These are phyloP conservation scores for Rhododendron griersonianum DNA, from an alignment of 148 eudicot genomes.

Conservation along the genomic window DNA sequence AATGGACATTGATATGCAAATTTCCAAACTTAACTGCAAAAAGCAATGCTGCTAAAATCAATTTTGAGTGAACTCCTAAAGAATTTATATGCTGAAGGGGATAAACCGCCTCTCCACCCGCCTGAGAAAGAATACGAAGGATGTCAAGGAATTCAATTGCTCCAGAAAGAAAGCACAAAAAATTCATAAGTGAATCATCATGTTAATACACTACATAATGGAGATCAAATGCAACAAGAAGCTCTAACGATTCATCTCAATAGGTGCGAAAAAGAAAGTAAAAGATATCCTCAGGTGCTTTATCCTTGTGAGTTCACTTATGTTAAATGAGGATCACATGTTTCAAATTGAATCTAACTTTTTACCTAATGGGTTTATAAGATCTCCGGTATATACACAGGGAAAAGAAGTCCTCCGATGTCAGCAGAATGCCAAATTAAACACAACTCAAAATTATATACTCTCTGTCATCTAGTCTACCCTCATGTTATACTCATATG, in stretches of 20 bases:
- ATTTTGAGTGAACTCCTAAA: slow-evolving; percentile 79
- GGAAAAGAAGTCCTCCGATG: neutral
- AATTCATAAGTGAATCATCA: slow-evolving; percentile 8
- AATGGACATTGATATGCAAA: neutral
- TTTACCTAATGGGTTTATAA: neutral
- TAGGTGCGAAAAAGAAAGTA: neutral
- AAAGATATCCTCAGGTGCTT: neutral
- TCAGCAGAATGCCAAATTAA: neutral
- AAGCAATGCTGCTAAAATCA: slow-evolving; percentile 75
- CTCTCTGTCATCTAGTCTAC: neutral
- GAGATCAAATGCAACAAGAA: neutral
- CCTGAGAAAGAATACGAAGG: too few relatives aligned
- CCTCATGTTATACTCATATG: neutral
- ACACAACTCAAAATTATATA: neutral
- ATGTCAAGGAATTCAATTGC: slow-evolving; percentile 70
- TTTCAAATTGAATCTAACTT: neutral
- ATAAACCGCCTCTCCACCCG: slow-evolving; percentile 31
- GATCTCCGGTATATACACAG: neutral
- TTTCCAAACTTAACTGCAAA: slow-evolving; percentile 73
- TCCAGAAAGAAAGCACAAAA: neutral
- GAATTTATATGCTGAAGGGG: slow-evolving; percentile 89
- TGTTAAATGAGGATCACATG: neutral
- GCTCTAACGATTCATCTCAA: neutral
- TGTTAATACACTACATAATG: neutral
- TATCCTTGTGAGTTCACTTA: neutral